Evolutionary conservation across 73 alveolate species (phyloP).

Genomic region (Tetrahymena borealis): DNA sequence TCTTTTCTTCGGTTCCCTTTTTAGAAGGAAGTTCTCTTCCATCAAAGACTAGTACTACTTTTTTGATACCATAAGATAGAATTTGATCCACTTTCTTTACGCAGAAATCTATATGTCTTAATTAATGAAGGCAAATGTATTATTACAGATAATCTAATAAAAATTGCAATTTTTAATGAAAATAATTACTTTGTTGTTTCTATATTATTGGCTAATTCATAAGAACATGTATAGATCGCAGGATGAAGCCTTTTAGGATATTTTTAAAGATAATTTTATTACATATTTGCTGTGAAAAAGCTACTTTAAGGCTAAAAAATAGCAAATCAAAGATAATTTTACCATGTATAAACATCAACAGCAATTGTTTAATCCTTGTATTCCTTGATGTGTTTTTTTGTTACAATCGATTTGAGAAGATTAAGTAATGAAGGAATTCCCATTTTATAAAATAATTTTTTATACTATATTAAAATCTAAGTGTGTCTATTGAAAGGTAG

Average conservation of each 20-base stretch:
- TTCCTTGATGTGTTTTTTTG: slow-evolving; percentile 68
- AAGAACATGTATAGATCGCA: slow-evolving; percentile 76
- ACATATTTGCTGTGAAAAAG: too few species aligned
- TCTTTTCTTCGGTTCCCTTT: slow-evolving; percentile 68
- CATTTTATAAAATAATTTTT: slow-evolving; percentile 39
- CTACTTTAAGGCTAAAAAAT: neutral
- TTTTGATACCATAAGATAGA: slow-evolving; percentile 61
- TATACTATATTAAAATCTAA: too few species aligned
- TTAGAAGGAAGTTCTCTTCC: slow-evolving; percentile 94
- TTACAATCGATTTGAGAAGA: slow-evolving; percentile 68
- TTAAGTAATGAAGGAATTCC: slow-evolving; percentile 79
- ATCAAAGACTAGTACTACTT: slow-evolving; percentile 93
- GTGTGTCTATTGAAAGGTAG: neutral
- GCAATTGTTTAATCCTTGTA: slow-evolving; percentile 77
- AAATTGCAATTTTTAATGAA: too few species aligned
- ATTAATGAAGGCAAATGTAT: too few species aligned
- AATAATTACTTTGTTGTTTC: slow-evolving; percentile 27
- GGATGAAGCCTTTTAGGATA: slow-evolving; percentile 72
- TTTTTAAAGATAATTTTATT: neutral
- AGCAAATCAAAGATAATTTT: neutral
- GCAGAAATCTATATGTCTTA: slow-evolving; percentile 70
- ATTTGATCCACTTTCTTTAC: slow-evolving; percentile 60
- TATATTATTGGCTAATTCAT: slow-evolving; percentile 69
- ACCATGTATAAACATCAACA: slow-evolving; percentile 94
- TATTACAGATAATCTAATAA: too few species aligned